Base-by-base conservation (phyloP, 768 basidiomycete genomes). In the button mushroom (Agaricus bisporus) region DNA sequence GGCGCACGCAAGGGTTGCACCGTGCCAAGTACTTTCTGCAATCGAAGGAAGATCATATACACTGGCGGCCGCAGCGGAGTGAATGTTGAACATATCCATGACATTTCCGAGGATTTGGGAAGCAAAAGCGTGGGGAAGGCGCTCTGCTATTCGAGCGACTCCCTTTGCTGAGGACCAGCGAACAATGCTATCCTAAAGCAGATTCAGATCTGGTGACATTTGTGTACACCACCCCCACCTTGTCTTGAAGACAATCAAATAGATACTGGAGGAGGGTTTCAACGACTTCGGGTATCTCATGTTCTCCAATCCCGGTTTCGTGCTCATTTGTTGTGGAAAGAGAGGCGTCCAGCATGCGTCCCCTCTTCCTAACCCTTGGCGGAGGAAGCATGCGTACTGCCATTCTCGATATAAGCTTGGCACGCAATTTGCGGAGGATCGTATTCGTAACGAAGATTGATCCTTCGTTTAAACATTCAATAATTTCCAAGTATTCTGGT, bases 131-230 rank as follows among this genome's bases (percentile, higher is more conserved):
- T 69, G 55, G 1, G 97, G 90, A 1, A 99, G 78, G 37, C 88
- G 79, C 59, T 88, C 85, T 2, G 90, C 77, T 42, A 98, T 79
- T 6, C 94, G 83, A 7, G 94, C 89, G 8, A 98, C 71, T 37
- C 89, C 90, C 68, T 98, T 99, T 9, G 97, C 90, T 4, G 92
- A 82, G 12, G 95, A 93, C 81, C 91, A 98, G 47, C 97, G 87
- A 11, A 98, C 92, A 25, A 94, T 74, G 0, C 95, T 98, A 61
- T 97, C 95, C 95, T 98, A 59, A 14, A 49, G 18, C 18, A 9
- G 18, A 11, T 41, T 48, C 18, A 56, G 15, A 5, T 17, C 14
- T 10, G 29, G 10, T 26, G 25, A 28, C 15, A 26, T 28, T 5
- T 28, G 11, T 6, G 17, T 15, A 36, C 18, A 28, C 20, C 14